These are phyloP conservation scores for Ceratocystis albifundus DNA, from an alignment of 2,329 filamentous ascomycete genomes.

Conservation along the genomic window DNA sequence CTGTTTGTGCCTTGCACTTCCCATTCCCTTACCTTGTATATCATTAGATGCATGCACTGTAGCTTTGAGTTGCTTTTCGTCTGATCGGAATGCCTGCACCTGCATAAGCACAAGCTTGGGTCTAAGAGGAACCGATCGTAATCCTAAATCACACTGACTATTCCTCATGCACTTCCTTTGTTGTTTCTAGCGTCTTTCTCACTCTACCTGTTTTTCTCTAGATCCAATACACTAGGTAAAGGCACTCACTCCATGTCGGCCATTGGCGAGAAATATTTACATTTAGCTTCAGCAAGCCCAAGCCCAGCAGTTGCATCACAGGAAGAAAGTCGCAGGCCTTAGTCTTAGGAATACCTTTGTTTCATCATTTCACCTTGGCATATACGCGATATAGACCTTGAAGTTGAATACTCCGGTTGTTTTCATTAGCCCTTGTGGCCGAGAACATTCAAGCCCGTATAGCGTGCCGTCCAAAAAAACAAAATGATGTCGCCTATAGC, in stretches of 20 bases:
- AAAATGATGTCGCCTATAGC: not conserved
- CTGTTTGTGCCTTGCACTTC: not conserved
- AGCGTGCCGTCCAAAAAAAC: not conserved
- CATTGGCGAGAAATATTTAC: not conserved
- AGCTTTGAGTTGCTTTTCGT: conserved; percentile 5
- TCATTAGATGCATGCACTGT: not conserved
- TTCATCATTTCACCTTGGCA: not conserved
- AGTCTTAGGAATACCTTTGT: not conserved
- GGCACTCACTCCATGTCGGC: not conserved
- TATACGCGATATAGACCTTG: not conserved
- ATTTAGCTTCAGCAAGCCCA: not conserved
- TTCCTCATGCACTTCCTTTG: not conserved
- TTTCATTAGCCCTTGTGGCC: not conserved
- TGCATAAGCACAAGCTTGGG: conserved; percentile 10
- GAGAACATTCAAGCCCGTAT: not conserved
- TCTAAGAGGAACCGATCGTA: not conserved
- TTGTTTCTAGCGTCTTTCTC: not conserved
- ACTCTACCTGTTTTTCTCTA: not conserved
- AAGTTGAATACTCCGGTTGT: not conserved
- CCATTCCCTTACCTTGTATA: not conserved
- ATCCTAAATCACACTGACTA: not conserved
- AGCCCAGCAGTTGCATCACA: not conserved
- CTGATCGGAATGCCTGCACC: conserved; percentile 1
- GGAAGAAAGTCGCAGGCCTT: not conserved
- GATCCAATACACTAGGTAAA: not conserved